These are phyloP conservation scores for Arthrobotrys megalospora DNA, from an alignment of 2,329 filamentous ascomycete genomes.

Conservation along the genomic window DNA sequence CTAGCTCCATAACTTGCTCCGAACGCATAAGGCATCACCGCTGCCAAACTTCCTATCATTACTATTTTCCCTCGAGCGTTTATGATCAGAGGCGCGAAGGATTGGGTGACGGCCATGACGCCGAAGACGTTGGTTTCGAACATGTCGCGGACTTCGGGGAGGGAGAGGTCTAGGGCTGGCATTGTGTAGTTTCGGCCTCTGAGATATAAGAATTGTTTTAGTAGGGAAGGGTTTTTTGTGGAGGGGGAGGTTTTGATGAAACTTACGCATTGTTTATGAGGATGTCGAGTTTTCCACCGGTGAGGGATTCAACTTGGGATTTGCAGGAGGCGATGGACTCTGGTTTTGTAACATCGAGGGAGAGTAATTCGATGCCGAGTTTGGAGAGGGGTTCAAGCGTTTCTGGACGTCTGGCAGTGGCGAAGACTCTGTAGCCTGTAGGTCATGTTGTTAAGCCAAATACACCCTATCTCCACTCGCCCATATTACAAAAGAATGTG, in stretches of 20 bases:
- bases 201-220: not conserved
- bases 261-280: constrained; percentile 77
- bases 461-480: too few relatives aligned
- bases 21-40: constrained; percentile 66
- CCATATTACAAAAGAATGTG: not conserved
- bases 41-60: constrained; percentile 68
- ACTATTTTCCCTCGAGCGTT: constrained; percentile 66
- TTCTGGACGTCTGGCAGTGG: constrained; percentile 72
- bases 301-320: constrained; percentile 70
- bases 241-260: too few relatives aligned
- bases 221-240: too few relatives aligned
- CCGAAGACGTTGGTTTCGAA: constrained; percentile 68
- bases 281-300: constrained; percentile 73
- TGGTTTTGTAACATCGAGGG: constrained; percentile 72
- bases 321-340: constrained; percentile 72
- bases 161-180: constrained; percentile 66
- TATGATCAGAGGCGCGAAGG: constrained; percentile 68
- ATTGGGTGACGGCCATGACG: constrained; percentile 67
- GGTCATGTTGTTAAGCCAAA: not conserved
- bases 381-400: constrained; percentile 70
- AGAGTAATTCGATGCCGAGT: constrained; percentile 71
- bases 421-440: constrained; percentile 73
- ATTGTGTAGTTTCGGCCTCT: constrained; percentile 65
- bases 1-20: constrained; percentile 68
- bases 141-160: constrained; percentile 63